A percentile compares a stretch with the other conserved stretches of the same genome.
Evolutionary conservation across 164 flowering plant genomes (phyloP).

Genomic region (Nelumbo lutea): DNA sequence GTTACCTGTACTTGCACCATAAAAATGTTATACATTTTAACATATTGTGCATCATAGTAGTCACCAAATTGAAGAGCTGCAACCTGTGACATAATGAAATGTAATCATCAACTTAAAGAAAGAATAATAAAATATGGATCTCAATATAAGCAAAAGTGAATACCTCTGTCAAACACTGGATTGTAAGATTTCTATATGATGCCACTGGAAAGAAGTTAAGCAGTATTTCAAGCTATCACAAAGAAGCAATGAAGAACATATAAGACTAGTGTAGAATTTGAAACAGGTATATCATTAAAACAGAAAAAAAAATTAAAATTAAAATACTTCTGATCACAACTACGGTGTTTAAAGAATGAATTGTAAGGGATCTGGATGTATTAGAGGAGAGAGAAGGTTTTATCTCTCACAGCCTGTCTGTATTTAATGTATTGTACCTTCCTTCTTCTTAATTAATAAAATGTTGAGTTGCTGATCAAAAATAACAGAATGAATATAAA

Average conservation of each 20-base stretch:
- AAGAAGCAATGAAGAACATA: neutral
- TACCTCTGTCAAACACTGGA: constrained; percentile 96
- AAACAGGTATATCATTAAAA: neutral
- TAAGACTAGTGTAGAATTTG: neutral
- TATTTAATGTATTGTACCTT: too few species aligned
- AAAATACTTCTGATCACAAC: too few species aligned
- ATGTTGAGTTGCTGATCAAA: too few species aligned
- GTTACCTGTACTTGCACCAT: constrained; percentile 87
- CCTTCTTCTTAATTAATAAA: too few species aligned
- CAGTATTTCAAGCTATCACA: constrained; percentile 79
- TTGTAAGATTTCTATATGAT: constrained; percentile 84
- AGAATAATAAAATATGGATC: neutral
- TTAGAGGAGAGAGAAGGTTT: neutral
- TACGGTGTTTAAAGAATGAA: too few species aligned
- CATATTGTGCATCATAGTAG: constrained; percentile 69
- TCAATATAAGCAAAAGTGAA: neutral
- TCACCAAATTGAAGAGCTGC: constrained; percentile 90
- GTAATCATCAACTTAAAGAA: neutral
- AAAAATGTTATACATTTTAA: constrained; percentile 74
- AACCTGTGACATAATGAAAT: constrained; percentile 42
- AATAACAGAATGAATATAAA: too few species aligned
- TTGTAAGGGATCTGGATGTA: too few species aligned
- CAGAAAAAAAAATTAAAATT: too few species aligned
- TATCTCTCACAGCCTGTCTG: too few species aligned
- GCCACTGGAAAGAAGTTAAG: constrained; percentile 76